Conservation (phyloP, 2,329 filamentous ascomycete species). For the Microsporum ferrugineum region DNA sequence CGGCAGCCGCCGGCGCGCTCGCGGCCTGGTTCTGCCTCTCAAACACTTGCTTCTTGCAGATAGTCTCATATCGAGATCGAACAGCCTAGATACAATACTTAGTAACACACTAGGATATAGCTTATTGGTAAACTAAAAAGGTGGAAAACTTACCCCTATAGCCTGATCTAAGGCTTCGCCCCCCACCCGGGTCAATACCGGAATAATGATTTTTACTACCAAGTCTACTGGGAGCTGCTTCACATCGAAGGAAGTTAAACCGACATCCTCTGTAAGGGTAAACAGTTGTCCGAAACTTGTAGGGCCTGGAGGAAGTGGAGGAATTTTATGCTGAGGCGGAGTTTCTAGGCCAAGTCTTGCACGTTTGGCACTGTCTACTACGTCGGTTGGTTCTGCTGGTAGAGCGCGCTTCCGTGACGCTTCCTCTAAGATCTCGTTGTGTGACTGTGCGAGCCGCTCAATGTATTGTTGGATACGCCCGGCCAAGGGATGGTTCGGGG, state of each 20-base stretch:
- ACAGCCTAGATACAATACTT: constrained; percentile 22
- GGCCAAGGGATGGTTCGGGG: constrained; percentile 64
- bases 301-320: constrained; percentile 61
- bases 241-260: constrained; percentile 69
- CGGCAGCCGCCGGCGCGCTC: constrained; percentile 20
- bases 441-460: constrained; percentile 67
- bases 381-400: constrained; percentile 58
- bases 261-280: constrained; percentile 66
- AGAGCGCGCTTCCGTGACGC: constrained; percentile 61
- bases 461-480: constrained; percentile 77
- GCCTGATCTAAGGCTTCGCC: constrained; percentile 57
- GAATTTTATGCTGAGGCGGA: constrained; percentile 43
- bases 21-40: constrained; percentile 18
- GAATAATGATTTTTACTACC: constrained; percentile 69
- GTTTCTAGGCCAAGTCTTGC: constrained; percentile 54
- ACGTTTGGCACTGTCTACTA: constrained; percentile 66
- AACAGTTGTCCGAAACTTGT: constrained; percentile 75
- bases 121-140: neutral
- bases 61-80: constrained; percentile 28
- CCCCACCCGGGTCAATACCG: constrained; percentile 63
- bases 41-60: constrained; percentile 27
- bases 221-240: constrained; percentile 64
- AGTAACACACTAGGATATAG: neutral
- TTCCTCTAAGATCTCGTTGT: constrained; percentile 70
- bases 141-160: constrained; percentile 46